phyloP scores from a whole-genome alignment of 345 rosid genomes.

The Eucalyptus tenuipes region DNA sequence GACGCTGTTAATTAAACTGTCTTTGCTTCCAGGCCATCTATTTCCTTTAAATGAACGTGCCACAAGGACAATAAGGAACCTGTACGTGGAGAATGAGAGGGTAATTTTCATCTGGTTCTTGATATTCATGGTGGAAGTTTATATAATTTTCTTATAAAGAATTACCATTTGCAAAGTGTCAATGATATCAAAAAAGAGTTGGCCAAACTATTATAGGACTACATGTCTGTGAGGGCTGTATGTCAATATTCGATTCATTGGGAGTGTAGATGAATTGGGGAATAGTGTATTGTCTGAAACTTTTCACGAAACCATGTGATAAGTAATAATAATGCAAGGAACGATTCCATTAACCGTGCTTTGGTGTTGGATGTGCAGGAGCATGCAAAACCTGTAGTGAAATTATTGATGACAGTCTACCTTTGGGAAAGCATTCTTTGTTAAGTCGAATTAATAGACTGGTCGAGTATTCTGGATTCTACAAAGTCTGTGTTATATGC shows the following conservation, averaged over 20 bases:
- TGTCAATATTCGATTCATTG: not conserved
- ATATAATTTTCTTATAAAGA: not conserved
- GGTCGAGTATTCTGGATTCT: not conserved
- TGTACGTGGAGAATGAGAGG: constrained; percentile 95
- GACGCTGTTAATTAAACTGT: not conserved
- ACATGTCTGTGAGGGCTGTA: not conserved
- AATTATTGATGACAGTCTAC: not conserved
- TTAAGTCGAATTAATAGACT: not conserved
- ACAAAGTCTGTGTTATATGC: not conserved
- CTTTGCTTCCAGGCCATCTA: constrained; percentile 37
- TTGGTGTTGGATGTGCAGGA: not conserved
- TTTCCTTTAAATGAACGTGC: constrained; percentile 89
- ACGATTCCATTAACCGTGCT: not conserved
- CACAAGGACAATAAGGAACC: constrained; percentile 74
- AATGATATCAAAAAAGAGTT: not conserved
- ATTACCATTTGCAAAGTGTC: not conserved
- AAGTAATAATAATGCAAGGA: not conserved
- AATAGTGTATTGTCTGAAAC: not conserved
- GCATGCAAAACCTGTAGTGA: not conserved
- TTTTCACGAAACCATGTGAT: not conserved
- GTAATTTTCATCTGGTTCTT: constrained; percentile 19
- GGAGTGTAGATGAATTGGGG: not conserved
- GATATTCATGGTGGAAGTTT: not conserved
- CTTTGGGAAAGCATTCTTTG: not conserved
- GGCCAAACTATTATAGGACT: not conserved